Base-by-base conservation (phyloP, 2,329 filamentous ascomycete genomes). In the Fusarium phyllophilum region DNA sequence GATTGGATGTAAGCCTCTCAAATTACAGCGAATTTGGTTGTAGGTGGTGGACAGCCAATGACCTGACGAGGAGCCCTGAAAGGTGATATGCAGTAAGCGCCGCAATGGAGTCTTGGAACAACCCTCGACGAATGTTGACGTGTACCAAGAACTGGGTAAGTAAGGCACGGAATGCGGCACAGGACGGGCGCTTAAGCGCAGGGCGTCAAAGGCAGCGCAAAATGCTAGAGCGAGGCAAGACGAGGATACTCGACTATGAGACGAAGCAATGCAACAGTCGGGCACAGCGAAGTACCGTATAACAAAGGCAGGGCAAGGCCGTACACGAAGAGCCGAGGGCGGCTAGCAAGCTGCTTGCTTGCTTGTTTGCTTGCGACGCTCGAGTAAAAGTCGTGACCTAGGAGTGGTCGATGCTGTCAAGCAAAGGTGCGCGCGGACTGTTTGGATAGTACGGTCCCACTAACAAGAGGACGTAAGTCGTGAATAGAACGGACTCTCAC, bases 31-130 rank as follows among this genome's bases (percentile, higher is more conserved):
- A 73, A 68, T 66, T 73, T 68, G 38, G 41, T 42, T 66, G 33
- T 49, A 63, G 46, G 46, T 54, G 29, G 45, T 31, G 48, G 51
- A 44, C 52, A 65, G 48, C 76, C 76, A 78, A 78, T 78, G 41
- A 61, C 42, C 39, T 45, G 15, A 42, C 57, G 44, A 66, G 46
- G 46, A 73, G 42, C 65, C 61, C 67, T 51, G 41, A 49, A 45
- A 59, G 58, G 52, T 54, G 61, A 68, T 59, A 55, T 38, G 51
- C 59, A 49, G 63, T 77, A 79, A 79, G 77, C 77, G 77, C 77
- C 72, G 58, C 17, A 55, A 77, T 54, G 65, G 62, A 61, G 56
- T 66, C 55, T 48, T 51, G 38, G 62, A 48, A 26, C 38, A 62
- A 61, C 56, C 68, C 68, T 72, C 59, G 66, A 72, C 69, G 67